These are phyloP conservation scores for Lactarius hengduanensis DNA, from an alignment of 768 basidiomycete genomes.

Conservation along the genomic window DNA sequence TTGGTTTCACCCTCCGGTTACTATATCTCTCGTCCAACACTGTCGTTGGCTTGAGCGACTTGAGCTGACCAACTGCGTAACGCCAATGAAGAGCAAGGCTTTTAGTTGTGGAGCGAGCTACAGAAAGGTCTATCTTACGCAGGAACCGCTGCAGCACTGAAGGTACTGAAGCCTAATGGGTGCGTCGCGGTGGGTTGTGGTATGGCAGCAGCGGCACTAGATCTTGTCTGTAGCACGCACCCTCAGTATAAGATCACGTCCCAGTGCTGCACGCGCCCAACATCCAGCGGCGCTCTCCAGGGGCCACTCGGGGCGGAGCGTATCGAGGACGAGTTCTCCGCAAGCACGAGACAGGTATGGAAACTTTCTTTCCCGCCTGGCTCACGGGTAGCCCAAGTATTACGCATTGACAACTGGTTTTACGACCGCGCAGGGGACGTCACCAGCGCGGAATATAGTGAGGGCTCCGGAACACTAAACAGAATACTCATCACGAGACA, in stretches of 20 bases:
- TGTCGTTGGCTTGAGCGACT: not conserved
- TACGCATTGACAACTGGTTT: too few relatives aligned
- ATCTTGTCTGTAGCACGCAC: too few relatives aligned
- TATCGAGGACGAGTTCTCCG: conserved; percentile 59
- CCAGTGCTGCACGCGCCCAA: not conserved
- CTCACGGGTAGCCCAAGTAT: not conserved
- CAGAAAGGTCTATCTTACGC: too few relatives aligned
- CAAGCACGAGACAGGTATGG: conserved; percentile 4
- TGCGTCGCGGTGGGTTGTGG: too few relatives aligned
- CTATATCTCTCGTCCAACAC: not conserved
- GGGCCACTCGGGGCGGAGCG: conserved; percentile 47
- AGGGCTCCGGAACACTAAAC: not conserved
- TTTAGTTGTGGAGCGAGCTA: too few relatives aligned
- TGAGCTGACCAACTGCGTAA: not conserved
- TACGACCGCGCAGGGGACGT: not conserved
- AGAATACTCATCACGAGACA: not conserved
- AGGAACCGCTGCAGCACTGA: too few relatives aligned
- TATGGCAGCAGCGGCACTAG: too few relatives aligned
- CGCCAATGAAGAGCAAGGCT: too few relatives aligned
- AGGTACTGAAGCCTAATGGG: too few relatives aligned
- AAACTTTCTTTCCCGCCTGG: not conserved
- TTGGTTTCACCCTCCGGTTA: not conserved
- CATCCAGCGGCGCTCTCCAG: conserved; percentile 47
- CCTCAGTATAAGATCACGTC: conserved; percentile 33
- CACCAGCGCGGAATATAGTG: not conserved